phyloP scores from a whole-genome alignment of 2,329 filamentous ascomycete genomes.

The Aureobasidium sp. region DNA sequence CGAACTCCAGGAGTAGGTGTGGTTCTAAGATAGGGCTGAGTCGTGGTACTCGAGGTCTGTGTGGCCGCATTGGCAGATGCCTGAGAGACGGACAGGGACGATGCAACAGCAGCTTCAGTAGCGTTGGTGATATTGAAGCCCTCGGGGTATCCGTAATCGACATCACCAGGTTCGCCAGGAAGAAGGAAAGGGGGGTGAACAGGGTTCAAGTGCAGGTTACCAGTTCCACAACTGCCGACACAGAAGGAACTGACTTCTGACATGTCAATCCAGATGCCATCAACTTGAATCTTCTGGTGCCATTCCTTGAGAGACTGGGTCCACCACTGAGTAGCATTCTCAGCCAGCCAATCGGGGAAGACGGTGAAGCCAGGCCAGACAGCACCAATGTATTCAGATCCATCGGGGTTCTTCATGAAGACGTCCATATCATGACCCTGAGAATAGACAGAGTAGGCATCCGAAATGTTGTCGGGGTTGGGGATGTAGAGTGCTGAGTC shows the following conservation, averaged over 20 bases:
- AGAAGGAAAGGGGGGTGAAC: conserved; percentile 58
- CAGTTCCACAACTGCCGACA: conserved; percentile 61
- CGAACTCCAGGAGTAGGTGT: conserved; percentile 55
- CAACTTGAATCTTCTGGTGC: conserved; percentile 45
- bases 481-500: conserved; percentile 63
- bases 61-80: conserved; percentile 22
- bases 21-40: conserved; percentile 44
- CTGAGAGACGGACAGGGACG: conserved; percentile 40
- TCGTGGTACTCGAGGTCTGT: conserved; percentile 20
- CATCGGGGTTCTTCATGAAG: conserved; percentile 29
- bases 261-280: conserved; percentile 55
- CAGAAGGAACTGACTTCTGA: conserved; percentile 57
- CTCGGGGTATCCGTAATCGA: conserved; percentile 57
- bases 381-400: conserved; percentile 37
- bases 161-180: conserved; percentile 54
- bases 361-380: conserved; percentile 59
- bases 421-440: conserved; percentile 25
- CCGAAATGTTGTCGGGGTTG: conserved; percentile 58
- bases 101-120: conserved; percentile 54
- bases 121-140: conserved; percentile 60
- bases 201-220: conserved; percentile 57
- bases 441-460: conserved; percentile 44
- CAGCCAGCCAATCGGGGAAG: conserved; percentile 53
- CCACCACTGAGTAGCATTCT: conserved; percentile 53
- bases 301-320: conserved; percentile 44